phyloP scores from a whole-genome alignment of 805 yeast species.

The Metschnikowia anglica region DNA sequence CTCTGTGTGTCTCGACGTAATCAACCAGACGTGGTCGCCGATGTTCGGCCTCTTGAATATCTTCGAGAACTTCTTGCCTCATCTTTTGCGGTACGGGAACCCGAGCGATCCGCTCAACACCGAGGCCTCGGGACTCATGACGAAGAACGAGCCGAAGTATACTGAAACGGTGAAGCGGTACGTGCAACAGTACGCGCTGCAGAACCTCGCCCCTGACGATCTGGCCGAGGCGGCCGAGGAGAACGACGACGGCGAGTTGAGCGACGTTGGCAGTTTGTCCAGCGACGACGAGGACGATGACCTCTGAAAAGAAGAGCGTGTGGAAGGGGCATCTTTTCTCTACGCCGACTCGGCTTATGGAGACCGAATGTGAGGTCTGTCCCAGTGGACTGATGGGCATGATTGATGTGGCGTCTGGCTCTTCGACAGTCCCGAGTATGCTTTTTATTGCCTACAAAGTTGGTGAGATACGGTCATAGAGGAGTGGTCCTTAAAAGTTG shows the following conservation, averaged over 20 bases:
- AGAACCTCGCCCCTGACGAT: constrained; percentile 43
- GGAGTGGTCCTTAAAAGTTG: too few species aligned
- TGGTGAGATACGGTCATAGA: too few species aligned
- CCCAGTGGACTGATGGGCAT: too few species aligned
- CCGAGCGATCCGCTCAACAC: constrained; percentile 92
- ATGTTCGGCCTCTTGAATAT: constrained; percentile 91
- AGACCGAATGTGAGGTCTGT: too few species aligned
- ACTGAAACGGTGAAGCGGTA: constrained; percentile 68
- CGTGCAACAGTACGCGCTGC: constrained; percentile 61
- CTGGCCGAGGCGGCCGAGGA: constrained; percentile 31
- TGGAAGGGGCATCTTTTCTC: too few species aligned
- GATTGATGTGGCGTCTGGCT: too few species aligned
- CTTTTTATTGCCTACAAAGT: too few species aligned
- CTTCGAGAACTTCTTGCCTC: constrained; percentile 92
- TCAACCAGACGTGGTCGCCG: constrained; percentile 97
- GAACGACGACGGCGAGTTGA: constrained; percentile 43
- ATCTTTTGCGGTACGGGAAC: constrained; percentile 85
- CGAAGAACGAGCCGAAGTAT: constrained; percentile 65
- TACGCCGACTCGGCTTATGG: too few species aligned
- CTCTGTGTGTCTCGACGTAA: constrained; percentile 91
- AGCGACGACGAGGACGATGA: constrained; percentile 41
- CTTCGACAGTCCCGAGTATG: too few species aligned
- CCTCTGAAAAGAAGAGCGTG: too few species aligned
- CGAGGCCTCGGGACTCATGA: constrained; percentile 79
- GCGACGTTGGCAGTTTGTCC: constrained; percentile 50